Base-by-base conservation (phyloP, 352 stramenopile genomes). In the Phytophthora hibernalis region DNA sequence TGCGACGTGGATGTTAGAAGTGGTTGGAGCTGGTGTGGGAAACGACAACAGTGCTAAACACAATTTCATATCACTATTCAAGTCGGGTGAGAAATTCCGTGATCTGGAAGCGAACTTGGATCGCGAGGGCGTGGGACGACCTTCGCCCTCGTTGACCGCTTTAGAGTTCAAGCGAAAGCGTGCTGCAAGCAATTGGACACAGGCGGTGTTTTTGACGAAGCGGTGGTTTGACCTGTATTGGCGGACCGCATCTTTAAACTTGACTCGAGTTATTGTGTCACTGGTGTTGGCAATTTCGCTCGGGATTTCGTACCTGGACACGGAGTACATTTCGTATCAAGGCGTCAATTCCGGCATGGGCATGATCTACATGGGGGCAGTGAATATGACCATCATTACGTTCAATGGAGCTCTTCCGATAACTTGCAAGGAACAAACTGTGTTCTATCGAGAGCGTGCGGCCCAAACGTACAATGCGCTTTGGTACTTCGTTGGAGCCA, bases 1-100 rank as follows among this genome's bases (percentile, higher is more conserved):
- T n/a, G 88, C 89, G 13, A 91, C 89, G 37, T 97, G 86, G 87
- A 95, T 97, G 86, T 61, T 97, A 8, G 75, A 87, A 20, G 75
- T 78, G 13, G 82, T 89, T 16, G 76, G 77, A 11, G 80, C 76
- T 30, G 75, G 72, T 18, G 64, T 74, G 21, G 53, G 26, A 52
- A 97, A 76, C 13, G 49, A 54, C 26, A 63, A 11, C 9, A 20
- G 24, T 7, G 45, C 21, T 13, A 61, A 47, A 5, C 47, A 21
- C 1, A 48, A 73, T 10, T 71, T 71, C 24, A 49, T 56, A 2
- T n/a, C 24, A 5, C 12, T 56, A 2, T 71, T 71, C 31, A 42
- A 71, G 15, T 35, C 38, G 2, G 66, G 63, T 37, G 42, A 56
- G 4, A 18, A 22, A 16, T 21, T 12, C n/a, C 11, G 48, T 45